A percentile compares a stretch with the other conserved stretches of the same genome.
These are phyloP conservation scores for Penicillium steckii DNA, from an alignment of 495 filamentous ascomycete species.

Conservation along the genomic window DNA sequence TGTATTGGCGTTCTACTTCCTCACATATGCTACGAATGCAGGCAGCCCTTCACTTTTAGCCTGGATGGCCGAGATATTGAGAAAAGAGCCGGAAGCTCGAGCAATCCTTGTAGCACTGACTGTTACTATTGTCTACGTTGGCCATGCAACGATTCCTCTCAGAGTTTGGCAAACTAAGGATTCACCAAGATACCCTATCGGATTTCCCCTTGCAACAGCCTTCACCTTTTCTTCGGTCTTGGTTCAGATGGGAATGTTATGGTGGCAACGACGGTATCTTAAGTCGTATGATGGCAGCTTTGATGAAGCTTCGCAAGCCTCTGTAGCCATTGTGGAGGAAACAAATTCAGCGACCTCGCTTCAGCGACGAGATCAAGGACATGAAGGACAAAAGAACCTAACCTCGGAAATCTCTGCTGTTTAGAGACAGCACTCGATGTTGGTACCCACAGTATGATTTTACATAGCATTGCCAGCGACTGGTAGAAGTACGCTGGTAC, in stretches of 20 bases:
- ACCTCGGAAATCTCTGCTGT: too few relatives aligned
- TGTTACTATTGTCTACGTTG: conserved; percentile 18
- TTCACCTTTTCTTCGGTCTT: conserved; percentile 7
- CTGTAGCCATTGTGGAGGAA: not conserved
- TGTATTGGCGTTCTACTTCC: conserved; percentile 16
- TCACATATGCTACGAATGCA: conserved; percentile 18
- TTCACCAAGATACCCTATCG: conserved; percentile 18
- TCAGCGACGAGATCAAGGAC: too few relatives aligned
- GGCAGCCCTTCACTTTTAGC: conserved; percentile 12
- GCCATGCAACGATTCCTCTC: conserved; percentile 22
- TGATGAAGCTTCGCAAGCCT: not conserved
- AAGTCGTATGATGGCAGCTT: not conserved
- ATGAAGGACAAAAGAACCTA: too few relatives aligned
- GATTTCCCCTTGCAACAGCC: conserved; percentile 18
- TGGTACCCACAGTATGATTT: too few relatives aligned
- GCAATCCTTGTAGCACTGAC: conserved; percentile 16
- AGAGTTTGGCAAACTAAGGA: conserved; percentile 16
- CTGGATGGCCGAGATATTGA: conserved; percentile 21
- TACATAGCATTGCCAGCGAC: too few relatives aligned
- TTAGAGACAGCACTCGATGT: too few relatives aligned
- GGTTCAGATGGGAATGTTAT: conserved; percentile 5
- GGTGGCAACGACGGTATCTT: conserved; percentile 1
- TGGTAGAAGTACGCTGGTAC: too few relatives aligned
- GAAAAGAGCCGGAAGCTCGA: conserved; percentile 14
- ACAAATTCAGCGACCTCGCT: not conserved